These are phyloP conservation scores for Arachnomyces sp. DNA, from an alignment of 2,329 filamentous ascomycete species.

Conservation along the genomic window DNA sequence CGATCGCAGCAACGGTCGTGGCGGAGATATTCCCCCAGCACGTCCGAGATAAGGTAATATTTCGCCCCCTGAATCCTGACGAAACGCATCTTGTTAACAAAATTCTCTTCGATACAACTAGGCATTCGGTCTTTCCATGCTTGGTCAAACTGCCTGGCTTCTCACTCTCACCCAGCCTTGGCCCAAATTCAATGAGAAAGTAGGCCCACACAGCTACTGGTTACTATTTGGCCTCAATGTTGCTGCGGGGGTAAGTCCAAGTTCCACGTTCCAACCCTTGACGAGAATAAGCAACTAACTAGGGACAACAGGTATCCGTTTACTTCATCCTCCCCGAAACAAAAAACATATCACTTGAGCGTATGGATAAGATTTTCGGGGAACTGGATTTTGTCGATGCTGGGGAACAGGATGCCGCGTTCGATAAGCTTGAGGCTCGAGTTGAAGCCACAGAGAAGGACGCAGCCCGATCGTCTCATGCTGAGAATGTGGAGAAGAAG, in stretches of 20 bases:
- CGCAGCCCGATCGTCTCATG: neutral
- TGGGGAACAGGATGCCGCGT: slow-evolving; percentile 24
- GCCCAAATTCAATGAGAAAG: slow-evolving; percentile 31
- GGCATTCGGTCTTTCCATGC: slow-evolving; percentile 26
- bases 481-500: neutral
- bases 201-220: slow-evolving; percentile 33
- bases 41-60: slow-evolving; percentile 29
- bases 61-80: neutral
- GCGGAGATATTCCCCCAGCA: slow-evolving; percentile 36
- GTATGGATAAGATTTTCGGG: slow-evolving; percentile 30
- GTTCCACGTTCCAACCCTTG: neutral
- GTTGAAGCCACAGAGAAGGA: slow-evolving; percentile 6
- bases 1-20: slow-evolving; percentile 29
- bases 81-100: neutral
- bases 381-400: slow-evolving; percentile 31
- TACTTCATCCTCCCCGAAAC: slow-evolving; percentile 29
- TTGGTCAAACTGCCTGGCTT: slow-evolving; percentile 33
- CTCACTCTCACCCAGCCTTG: slow-evolving; percentile 34
- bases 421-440: slow-evolving; percentile 19
- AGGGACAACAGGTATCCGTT: slow-evolving; percentile 20
- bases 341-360: slow-evolving; percentile 27
- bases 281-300: neutral
- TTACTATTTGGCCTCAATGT: slow-evolving; percentile 32
- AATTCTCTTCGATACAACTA: neutral
- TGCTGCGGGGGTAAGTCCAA: slow-evolving; percentile 3